Evolutionary conservation across 805 yeast species (phyloP).

Genomic region (Brettanomyces nanus): DNA sequence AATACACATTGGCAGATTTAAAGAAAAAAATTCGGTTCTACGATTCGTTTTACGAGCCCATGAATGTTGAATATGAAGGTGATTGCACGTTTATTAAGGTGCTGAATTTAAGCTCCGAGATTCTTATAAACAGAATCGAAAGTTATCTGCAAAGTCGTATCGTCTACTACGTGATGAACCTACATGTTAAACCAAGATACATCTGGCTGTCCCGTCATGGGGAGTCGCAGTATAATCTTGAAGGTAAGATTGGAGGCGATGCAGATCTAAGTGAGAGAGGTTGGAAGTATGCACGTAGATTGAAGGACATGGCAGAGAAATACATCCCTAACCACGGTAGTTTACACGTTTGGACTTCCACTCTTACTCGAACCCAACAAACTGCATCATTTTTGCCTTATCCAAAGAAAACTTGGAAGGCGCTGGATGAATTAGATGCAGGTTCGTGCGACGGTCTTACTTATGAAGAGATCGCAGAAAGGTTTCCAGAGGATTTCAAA

Average conservation of each 20-base stretch:
- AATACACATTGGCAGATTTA: slow-evolving; percentile 65
- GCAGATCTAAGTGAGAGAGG: slow-evolving; percentile 81
- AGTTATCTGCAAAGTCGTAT: slow-evolving; percentile 86
- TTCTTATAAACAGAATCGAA: slow-evolving; percentile 79
- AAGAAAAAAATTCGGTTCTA: slow-evolving; percentile 65
- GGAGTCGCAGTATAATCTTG: slow-evolving; percentile 83
- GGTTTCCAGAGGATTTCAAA: slow-evolving; percentile 88
- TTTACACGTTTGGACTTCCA: slow-evolving; percentile 93
- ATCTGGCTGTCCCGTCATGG: slow-evolving; percentile 97
- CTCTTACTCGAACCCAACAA: slow-evolving; percentile 84
- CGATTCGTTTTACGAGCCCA: slow-evolving; percentile 67
- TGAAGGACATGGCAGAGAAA: slow-evolving; percentile 67
- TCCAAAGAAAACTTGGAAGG: slow-evolving; percentile 88
- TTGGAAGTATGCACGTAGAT: slow-evolving; percentile 67
- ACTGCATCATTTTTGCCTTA: slow-evolving; percentile 80
- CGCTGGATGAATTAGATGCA: slow-evolving; percentile 92
- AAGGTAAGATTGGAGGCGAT: slow-evolving; percentile 96
- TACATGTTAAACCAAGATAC: slow-evolving; percentile 85
- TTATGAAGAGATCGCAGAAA: slow-evolving; percentile 79
- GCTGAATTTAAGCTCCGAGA: slow-evolving; percentile 81
- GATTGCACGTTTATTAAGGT: slow-evolving; percentile 79
- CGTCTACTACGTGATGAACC: slow-evolving; percentile 91
- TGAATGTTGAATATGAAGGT: slow-evolving; percentile 49
- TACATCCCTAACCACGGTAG: slow-evolving; percentile 54
- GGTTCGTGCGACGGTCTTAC: slow-evolving; percentile 98